Evolutionary conservation across 768 basidiomycete species (phyloP), one percentile per base, ranked within the genome.

Genomic region (Sporobolomyces phaffii): DNA sequence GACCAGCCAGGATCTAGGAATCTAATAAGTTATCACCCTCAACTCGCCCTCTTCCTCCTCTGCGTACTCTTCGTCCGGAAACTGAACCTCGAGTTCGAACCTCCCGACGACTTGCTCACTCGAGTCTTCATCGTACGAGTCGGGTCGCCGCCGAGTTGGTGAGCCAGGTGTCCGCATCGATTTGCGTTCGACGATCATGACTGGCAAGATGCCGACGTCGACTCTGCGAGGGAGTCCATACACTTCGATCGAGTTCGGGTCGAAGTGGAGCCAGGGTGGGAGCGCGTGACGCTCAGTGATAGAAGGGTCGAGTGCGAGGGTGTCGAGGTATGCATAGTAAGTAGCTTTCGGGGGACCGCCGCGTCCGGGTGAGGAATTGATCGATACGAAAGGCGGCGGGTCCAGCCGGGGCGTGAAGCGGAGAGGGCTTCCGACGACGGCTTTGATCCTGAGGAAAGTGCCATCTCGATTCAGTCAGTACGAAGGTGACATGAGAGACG

Each of bases 201-300:
- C 45, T 9, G 44, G 38, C 29, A 59, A 28, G 17, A 44, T 18
- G 0, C 69, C 69, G 33, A 47, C 56, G 47, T 65, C 64, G 18
- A 17, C 26, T 8, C 45, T 15, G 10, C 61, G 50, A 29, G 59
- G 52, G 5, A 64, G 36, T 18, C 62, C 74, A 26, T 28, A 70
- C 48, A 75, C 48, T 50, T 75, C 72, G 29, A 75, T 54, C 36
- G 69, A 49, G 5, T 31, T 43, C 33, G 40, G 20, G 54, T 64
- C 67, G 56, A 75, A 75, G 33, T 62, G 65, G 20, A 75, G 53
- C 68, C 68, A 75, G 0, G 51, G 40, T 1, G 74, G 74, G 15
- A 75, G 38, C 7, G 60, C 50, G 11, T 58, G 28, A 45, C 49
- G 56, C 5, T 59, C 45, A 50, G 34, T 18, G 15, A 9, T 34